Evolutionary conservation across 371 early-diverging fungal species (phyloP).

Genomic region (Rhizopus stolonifer): DNA sequence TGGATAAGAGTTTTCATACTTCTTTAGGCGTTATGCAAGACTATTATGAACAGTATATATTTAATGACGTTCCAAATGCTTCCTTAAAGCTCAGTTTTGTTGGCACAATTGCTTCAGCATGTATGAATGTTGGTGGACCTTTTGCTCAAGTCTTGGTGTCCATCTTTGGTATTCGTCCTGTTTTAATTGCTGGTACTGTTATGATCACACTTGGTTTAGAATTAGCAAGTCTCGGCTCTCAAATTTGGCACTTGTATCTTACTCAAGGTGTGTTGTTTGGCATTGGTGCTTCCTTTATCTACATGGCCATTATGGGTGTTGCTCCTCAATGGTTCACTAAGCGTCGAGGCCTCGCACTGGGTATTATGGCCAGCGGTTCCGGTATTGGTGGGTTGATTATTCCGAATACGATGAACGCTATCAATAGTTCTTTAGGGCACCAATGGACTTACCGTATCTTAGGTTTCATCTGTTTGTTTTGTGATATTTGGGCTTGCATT

Average conservation of each 20-base stretch:
- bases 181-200: conserved; percentile 24
- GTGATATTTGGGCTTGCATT: conserved; percentile 32
- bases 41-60: conserved; percentile 17
- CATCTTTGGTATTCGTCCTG: conserved; percentile 19
- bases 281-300: conserved; percentile 58
- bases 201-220: conserved; percentile 27
- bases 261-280: conserved; percentile 73
- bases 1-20: too few relatives aligned
- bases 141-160: conserved; percentile 29
- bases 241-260: conserved; percentile 66
- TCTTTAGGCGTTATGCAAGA: conserved; percentile 36
- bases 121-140: conserved; percentile 25
- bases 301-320: conserved; percentile 45
- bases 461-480: conserved; percentile 49
- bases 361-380: conserved; percentile 73
- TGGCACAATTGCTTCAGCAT: conserved; percentile 30
- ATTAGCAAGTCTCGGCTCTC: conserved; percentile 29
- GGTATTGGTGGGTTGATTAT: conserved; percentile 79
- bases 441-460: conserved; percentile 59
- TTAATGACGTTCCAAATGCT: conserved; percentile 1
- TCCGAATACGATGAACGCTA: conserved; percentile 60
- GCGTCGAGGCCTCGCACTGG: conserved; percentile 71
- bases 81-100: conserved; percentile 31
- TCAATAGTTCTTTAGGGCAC: conserved; percentile 56
- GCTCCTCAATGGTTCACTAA: conserved; percentile 77